Conservation (phyloP, 331 rosid genomes). For the Spiraea crenata region DNA sequence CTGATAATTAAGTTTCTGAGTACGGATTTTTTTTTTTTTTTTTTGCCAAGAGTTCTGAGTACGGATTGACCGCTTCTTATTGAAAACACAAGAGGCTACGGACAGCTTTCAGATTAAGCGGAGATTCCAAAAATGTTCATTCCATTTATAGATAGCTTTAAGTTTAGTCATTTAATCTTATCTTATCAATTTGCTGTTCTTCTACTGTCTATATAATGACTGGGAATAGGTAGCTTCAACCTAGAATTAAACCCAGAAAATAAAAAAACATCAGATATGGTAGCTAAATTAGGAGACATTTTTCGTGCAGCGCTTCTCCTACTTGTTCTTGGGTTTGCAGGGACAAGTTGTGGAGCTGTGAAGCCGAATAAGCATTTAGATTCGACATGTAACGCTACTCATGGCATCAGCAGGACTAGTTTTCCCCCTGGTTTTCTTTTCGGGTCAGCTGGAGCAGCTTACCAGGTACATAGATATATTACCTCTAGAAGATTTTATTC, state of each 20-base stretch:
- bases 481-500: neutral
- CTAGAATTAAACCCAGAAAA: neutral
- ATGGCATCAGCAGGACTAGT: constrained; percentile 8
- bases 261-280: neutral
- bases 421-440: constrained; percentile 15
- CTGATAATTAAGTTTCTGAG: too few species aligned
- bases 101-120: neutral
- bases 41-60: too few species aligned
- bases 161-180: neutral
- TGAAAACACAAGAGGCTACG: neutral
- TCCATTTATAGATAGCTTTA: neutral
- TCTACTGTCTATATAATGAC: neutral
- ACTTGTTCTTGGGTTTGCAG: constrained; percentile 1
- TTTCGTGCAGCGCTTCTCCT: neutral
- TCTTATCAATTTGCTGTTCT: neutral
- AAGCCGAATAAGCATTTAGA: neutral
- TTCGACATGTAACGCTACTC: neutral
- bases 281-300: neutral
- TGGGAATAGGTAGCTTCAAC: neutral
- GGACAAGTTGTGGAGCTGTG: neutral
- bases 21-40: too few species aligned
- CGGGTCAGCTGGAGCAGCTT: constrained; percentile 20
- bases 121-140: neutral
- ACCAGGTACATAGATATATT: neutral
- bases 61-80: neutral